Evolutionary conservation across 306 rosid species (phyloP).

Genomic region (Citrullus amarus): DNA sequence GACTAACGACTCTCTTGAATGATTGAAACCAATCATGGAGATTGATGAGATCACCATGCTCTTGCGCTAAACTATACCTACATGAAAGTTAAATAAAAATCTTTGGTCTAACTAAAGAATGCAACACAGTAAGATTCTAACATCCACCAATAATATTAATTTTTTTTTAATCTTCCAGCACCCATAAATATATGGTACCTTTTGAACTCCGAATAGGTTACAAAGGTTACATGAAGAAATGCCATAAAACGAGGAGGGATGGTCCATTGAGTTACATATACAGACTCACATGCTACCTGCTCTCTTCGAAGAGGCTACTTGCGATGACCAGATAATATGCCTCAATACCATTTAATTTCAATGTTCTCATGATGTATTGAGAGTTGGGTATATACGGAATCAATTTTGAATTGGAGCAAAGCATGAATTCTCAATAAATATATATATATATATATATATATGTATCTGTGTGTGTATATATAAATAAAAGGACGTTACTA

Average conservation of each 20-base stretch:
- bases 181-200: background rate
- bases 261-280: background rate
- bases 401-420: background rate
- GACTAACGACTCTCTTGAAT: conserved; percentile 48
- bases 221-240: background rate
- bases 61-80: conserved; percentile 81
- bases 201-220: background rate
- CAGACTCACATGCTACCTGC: background rate
- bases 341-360: background rate
- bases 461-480: too few relatives aligned
- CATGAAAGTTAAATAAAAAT: background rate
- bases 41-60: conserved; percentile 94
- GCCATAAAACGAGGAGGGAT: background rate
- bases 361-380: background rate
- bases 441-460: too few relatives aligned
- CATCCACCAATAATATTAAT: background rate
- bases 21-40: conserved; percentile 92
- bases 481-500: background rate
- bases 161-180: background rate
- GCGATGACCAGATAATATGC: background rate
- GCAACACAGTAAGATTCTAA: background rate
- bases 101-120: background rate
- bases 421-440: background rate
- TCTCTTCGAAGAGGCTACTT: background rate
- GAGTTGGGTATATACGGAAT: background rate